phyloP scores from a whole-genome alignment of 306 rosid species.

The Casuarina cunninghamiana region DNA sequence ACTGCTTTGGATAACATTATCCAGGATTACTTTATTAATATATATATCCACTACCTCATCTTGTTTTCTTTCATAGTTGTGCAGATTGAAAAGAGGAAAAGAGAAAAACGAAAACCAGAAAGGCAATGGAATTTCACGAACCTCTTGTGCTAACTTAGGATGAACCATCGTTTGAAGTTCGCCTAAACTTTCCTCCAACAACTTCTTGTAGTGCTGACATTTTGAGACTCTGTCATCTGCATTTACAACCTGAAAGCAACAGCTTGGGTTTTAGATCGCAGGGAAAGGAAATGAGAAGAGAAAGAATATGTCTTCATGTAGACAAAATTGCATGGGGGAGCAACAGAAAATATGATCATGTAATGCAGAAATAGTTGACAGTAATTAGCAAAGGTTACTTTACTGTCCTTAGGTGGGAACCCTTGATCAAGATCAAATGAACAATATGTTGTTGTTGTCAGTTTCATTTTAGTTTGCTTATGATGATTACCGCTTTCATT shows the following conservation, averaged over 20 bases:
- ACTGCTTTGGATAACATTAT: too few relatives aligned
- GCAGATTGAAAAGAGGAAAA: background rate
- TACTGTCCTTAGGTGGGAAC: too few relatives aligned
- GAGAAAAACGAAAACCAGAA: slow-evolving; percentile 12
- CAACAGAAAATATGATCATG: background rate
- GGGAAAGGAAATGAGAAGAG: background rate
- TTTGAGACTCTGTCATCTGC: slow-evolving; percentile 55
- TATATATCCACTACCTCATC: background rate
- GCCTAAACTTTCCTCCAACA: slow-evolving; percentile 60
- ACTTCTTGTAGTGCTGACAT: slow-evolving; percentile 49
- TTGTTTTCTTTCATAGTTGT: background rate
- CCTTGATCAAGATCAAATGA: too few relatives aligned
- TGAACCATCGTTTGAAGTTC: slow-evolving; percentile 69
- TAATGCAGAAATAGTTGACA: too few relatives aligned
- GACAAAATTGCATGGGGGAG: background rate
- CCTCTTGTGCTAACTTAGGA: slow-evolving; percentile 68
- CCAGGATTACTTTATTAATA: background rate
- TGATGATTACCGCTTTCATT: too few relatives aligned
- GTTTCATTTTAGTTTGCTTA: too few relatives aligned
- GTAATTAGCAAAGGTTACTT: too few relatives aligned
- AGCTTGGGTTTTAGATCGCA: background rate
- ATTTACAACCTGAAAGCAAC: slow-evolving; percentile 57
- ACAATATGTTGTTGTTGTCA: too few relatives aligned
- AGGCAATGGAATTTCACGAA: slow-evolving; percentile 34
- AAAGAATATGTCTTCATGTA: too few relatives aligned